Evolutionary conservation across 2,329 filamentous ascomycete genomes (phyloP), one percentile per base, ranked within the genome.

Genomic region (Monosporascus cannonballus): DNA sequence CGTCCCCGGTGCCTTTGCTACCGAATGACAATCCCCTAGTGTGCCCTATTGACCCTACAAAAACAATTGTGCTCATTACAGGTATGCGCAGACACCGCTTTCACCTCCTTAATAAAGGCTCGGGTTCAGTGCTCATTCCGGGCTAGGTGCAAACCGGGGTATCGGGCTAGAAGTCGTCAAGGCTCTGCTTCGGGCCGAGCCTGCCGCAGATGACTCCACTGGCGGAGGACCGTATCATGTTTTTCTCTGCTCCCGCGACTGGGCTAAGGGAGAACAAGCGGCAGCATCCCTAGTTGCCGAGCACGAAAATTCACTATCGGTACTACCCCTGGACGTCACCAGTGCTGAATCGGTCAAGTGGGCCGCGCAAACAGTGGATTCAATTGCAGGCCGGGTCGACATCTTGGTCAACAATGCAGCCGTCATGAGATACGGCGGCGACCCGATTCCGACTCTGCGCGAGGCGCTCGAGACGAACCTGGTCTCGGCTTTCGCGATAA

Each of bases 371-470:
- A 22, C 44, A 4, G 55, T 59, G 20, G 38, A 56, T 39, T 44
- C 52, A 8, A 45, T 56, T 9, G 45, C 34, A 2, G 60, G 59
- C 14, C 54, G 59, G 3, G 38, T 62, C 14, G 60, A 62, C 41
- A 51, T 59, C 34, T 56, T 62, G 11, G 50, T 61, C 48, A 60
- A 61, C 51, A 62, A 62, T 44, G 59, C 56, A 24, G 58, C 55
- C 17, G 51, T 55, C 36, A 57, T 52, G 22, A 22, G 24, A 24
- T 36, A 22, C n/a, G 46, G 51, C 7, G 7, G 46, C 36, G 56
- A 61, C 51, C 51, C 51, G 25, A 49, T 54, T 2, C 38, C 15
- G 20, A 56, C 56, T 48, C 56, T 62, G 53, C 45, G 47, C 4
- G 47, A 44, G 4, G 34, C 53, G 27, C 57, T 57, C 36, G 59